A percentile compares a stretch with the other conserved stretches of the same genome.
These are phyloP conservation scores for Aspergillus persii DNA, from an alignment of 2,329 filamentous ascomycete genomes.

Conservation along the genomic window DNA sequence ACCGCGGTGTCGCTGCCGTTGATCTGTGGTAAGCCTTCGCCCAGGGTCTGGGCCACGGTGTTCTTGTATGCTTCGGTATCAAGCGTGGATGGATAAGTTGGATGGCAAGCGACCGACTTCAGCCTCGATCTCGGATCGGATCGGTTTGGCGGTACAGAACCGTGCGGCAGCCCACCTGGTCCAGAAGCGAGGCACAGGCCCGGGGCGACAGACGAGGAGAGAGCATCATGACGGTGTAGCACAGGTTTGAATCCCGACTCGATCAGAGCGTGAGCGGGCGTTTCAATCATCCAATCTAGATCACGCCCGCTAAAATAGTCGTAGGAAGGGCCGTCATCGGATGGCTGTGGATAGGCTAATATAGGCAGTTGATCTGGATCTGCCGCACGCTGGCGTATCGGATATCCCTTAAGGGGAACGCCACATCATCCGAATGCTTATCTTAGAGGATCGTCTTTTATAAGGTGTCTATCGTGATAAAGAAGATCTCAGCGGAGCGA, in stretches of 20 bases:
- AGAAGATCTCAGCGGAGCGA: too few relatives aligned
- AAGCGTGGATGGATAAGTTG: constrained; percentile 11
- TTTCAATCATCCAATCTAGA: constrained; percentile 40
- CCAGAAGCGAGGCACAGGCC: constrained; percentile 41
- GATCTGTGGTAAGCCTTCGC: constrained; percentile 18
- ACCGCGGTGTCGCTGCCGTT: constrained; percentile 34
- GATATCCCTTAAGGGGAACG: too few relatives aligned
- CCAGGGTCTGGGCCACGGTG: not conserved
- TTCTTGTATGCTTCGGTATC: constrained; percentile 4
- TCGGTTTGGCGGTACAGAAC: constrained; percentile 38
- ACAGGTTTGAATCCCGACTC: constrained; percentile 16
- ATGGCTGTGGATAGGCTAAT: constrained; percentile 38
- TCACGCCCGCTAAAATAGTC: constrained; percentile 42
- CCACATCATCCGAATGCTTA: too few relatives aligned
- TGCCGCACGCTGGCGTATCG: constrained; percentile 36
- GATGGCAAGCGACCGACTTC: constrained; percentile 22
- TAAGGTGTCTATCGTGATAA: too few relatives aligned
- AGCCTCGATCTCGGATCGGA: constrained; percentile 27
- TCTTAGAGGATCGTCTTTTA: too few relatives aligned
- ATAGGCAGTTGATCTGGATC: constrained; percentile 41
- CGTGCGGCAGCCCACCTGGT: constrained; percentile 31
- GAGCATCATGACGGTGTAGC: constrained; percentile 44
- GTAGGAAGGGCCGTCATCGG: constrained; percentile 34
- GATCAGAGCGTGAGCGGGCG: constrained; percentile 31
- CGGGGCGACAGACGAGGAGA: constrained; percentile 42